Base-by-base conservation (phyloP, 768 basidiomycete genomes). In the Suillus discolor region DNA sequence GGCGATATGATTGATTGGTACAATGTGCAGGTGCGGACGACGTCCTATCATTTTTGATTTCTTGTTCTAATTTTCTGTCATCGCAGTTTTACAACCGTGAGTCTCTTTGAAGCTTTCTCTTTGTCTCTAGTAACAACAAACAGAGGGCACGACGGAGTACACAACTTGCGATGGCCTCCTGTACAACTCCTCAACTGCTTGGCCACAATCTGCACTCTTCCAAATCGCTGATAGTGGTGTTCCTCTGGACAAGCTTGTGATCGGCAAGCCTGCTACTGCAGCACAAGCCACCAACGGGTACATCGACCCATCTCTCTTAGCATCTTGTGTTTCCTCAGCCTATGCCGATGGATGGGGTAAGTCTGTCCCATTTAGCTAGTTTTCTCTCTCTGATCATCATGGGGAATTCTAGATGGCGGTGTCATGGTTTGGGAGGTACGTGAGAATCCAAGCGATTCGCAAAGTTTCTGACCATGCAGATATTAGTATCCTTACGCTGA, bases 271-370 rank as follows among this genome's bases (percentile, higher is more conserved):
- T 9, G 80, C 77, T 2, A 81, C 74, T 31, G 41, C 73, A 1
- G 71, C 70, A 4, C 82, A 83, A 34, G 84, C 85, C 1, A 79
- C 61, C 59, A 85, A 80, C 41, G 83, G 89, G 8, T 92, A 84
- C 76, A 87, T 93, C 69, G 79, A 77, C 41, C 80, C 89, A 2
- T 74, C 81, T 2, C 84, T 83, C 18, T 79, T 93, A 23, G 83
- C 87, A 0, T 74, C 75, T 3, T 93, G 92, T 71, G 78, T 92
- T 38, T 69, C 80, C 20, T 79, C 87, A 74, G 92, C 89, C 0
- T 84, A 86, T 68, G 71, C 68, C n/a, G 65, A 82, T 65, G 91
- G 89, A 36, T 93, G 91, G 91, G 83, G 88, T 88, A 66, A 77
- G 89, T 79, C 34, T 57, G 60, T 65, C 28, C 60, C 63, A 31